Evolutionary conservation across 768 basidiomycete genomes (phyloP).

Genomic region (Lentinula sp.): DNA sequence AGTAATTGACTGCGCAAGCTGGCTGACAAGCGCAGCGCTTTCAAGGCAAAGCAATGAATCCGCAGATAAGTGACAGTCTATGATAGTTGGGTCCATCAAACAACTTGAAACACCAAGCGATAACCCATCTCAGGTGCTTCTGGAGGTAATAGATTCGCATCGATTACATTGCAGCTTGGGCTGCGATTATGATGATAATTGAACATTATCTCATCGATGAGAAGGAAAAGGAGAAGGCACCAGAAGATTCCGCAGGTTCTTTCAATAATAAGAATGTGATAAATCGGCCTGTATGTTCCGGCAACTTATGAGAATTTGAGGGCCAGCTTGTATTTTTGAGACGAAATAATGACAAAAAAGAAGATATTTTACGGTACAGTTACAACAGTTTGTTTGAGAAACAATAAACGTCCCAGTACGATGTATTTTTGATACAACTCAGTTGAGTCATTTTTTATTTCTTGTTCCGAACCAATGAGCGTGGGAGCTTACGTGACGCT

Average conservation of each 20-base stretch:
- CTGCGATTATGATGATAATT: neutral
- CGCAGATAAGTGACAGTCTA: no score
- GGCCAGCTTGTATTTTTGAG: neutral
- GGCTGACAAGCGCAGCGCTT: no score
- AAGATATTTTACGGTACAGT: no score
- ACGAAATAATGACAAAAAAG: neutral
- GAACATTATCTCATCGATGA: constrained; percentile 1
- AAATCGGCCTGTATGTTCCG: neutral
- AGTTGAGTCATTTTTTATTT: neutral
- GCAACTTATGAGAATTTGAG: neutral
- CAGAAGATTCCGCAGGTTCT: neutral
- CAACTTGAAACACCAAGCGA: no score
- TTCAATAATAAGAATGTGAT: neutral
- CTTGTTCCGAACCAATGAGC: neutral
- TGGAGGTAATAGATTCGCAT: neutral
- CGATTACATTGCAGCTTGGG: neutral
- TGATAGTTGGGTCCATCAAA: no score
- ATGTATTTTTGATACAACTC: no score
- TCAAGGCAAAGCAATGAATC: no score
- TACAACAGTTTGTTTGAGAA: no score
- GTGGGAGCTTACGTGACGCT: neutral
- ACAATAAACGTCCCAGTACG: neutral
- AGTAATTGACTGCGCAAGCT: no score
- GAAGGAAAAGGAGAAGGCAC: neutral
- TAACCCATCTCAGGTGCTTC: no score